Evolutionary conservation across 495 filamentous ascomycete species (phyloP), one percentile per base, ranked within the genome.

Genomic region (Corynascus novoguineensis): DNA sequence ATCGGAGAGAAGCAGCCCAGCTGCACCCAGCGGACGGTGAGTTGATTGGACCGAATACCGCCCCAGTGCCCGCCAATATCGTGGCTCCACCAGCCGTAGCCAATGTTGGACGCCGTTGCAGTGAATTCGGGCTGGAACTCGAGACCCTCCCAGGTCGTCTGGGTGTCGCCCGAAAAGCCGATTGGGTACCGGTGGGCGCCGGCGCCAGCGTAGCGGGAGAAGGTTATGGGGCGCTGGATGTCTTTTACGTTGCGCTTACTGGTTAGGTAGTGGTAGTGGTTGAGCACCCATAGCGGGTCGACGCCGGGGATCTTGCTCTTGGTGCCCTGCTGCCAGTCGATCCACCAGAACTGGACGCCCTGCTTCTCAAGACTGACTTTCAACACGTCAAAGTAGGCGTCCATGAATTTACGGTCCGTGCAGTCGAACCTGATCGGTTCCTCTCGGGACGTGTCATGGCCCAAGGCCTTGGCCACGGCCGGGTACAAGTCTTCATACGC

Each of bases 1-100:
- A 85, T 80, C 5, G 82, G 81, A 0, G 79, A 82, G 63, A 82
- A 84, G 4, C 68, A 71, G 8, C 82, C 82, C 0, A 78, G 70
- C 61, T 85, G 82, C 6, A 81, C 73, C 82, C 81, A 85, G 46
- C 82, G 77, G 19, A 75, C 73, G 1, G 71, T 64, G 11, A 84
- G 71, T 55, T 85, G 77, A 44, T 82, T 79, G 51, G 79, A 79
- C 10, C 72, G 74, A 6, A 62, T 58, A 1, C 82, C 82, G 12
- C 60, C 64, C 50, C 73, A 73, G 59, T 85, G 82, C 22, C 82
- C 82, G 21, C 82, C 82, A 42, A 85, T 83, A 57, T 85, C 82
- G 61, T 85, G 80, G 51, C 78, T 82, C 82, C 82, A 85, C 81
- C 81, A 85, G 9, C 81, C 81, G 55, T 78, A 85, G 4, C 82